phyloP scores from a whole-genome alignment of 495 filamentous ascomycete species.

The Daldinia vernicosa region DNA sequence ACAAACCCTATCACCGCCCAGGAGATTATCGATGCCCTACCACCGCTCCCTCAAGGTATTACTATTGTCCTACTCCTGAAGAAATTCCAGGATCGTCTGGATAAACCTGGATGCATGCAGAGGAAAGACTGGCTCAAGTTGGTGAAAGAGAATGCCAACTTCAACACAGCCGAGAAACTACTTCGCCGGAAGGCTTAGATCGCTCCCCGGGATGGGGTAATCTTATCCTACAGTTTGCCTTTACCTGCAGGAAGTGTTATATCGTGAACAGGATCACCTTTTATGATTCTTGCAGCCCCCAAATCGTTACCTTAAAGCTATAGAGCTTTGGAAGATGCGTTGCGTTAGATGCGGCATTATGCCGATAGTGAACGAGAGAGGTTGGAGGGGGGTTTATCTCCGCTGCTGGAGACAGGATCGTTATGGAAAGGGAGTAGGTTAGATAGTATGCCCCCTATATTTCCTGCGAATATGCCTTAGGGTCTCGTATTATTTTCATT shows the following conservation, averaged over 20 bases:
- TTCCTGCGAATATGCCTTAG: background rate
- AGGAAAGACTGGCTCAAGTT: constrained; percentile 63
- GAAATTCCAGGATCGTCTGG: constrained; percentile 68
- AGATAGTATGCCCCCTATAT: background rate
- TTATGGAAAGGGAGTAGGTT: background rate
- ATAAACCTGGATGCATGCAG: constrained; percentile 52
- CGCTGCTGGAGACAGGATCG: background rate
- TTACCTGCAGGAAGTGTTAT: background rate
- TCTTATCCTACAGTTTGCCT: background rate
- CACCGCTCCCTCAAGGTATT: constrained; percentile 68
- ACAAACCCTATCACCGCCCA: constrained; percentile 50
- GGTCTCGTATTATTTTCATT: background rate
- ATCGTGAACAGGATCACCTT: background rate
- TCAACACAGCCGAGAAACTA: constrained; percentile 52
- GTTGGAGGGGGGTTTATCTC: background rate
- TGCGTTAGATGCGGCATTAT: constrained; percentile 5
- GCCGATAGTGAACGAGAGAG: background rate
- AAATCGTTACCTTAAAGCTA: background rate
- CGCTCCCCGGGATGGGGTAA: background rate
- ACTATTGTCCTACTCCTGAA: constrained; percentile 67
- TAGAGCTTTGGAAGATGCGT: constrained; percentile 9
- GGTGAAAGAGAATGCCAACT: constrained; percentile 60
- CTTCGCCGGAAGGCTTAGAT: constrained; percentile 53
- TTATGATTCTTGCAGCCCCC: background rate
- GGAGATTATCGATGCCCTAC: constrained; percentile 77